Evolutionary conservation across 352 stramenopile species (phyloP).

Genomic region (Pythium volutum): DNA sequence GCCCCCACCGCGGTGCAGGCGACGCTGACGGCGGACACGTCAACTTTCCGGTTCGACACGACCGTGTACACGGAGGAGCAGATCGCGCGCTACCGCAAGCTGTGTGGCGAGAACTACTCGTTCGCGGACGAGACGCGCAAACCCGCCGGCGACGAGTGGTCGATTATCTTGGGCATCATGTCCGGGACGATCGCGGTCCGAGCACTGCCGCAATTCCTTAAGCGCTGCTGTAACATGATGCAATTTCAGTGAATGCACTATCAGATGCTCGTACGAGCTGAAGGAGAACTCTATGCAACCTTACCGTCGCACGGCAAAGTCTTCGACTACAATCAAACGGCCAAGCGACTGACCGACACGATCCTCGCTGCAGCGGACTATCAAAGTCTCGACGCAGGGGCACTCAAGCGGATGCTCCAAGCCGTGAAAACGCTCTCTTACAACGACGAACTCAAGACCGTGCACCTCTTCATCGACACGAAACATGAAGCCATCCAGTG

Average conservation of each 20-base stretch:
- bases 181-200: constrained; percentile 1
- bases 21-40: too few species aligned
- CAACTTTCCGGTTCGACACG: too few species aligned
- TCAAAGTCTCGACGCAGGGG: too few species aligned
- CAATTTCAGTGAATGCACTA: constrained; percentile 9
- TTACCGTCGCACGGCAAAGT: neutral
- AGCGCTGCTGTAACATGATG: constrained; percentile 11
- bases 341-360: neutral
- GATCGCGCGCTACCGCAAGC: too few species aligned
- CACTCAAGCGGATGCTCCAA: too few species aligned
- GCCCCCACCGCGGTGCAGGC: too few species aligned
- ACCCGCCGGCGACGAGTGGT: constrained; percentile 13
- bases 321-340: constrained; percentile 14
- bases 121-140: neutral
- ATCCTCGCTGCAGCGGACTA: too few species aligned
- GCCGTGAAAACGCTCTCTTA: constrained; percentile 1
- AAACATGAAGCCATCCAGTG: constrained; percentile 2
- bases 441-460: constrained; percentile 4
- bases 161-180: constrained; percentile 9
- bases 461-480: constrained; percentile 13
- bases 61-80: too few species aligned
- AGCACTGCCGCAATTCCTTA: constrained; percentile 16
- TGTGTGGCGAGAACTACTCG: neutral
- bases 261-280: neutral
- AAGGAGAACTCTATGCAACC: constrained; percentile 10